Base-by-base conservation (phyloP, 768 basidiomycete species). In the Trametes villosa region DNA sequence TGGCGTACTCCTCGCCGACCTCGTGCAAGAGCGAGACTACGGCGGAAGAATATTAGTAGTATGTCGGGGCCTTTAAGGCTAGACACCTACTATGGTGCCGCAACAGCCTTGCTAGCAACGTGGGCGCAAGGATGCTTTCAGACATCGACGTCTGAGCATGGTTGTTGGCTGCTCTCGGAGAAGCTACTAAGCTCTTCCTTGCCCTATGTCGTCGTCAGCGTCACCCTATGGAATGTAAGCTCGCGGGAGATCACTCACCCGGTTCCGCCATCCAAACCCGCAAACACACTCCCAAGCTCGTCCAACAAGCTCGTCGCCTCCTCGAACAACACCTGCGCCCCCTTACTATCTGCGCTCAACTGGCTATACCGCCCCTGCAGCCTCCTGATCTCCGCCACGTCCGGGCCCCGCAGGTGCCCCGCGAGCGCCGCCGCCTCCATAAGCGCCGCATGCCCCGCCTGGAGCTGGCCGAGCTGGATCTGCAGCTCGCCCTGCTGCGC, bases 1-100 rank as follows among this genome's bases (percentile, higher is more conserved):
- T 68, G 40, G 82, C 77, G 59, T 86, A 84, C 17, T 79, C 78
- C 24, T 81, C 81, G 33, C 78, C 79, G 27, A 77, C 75, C 18
- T 85, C 82, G 63, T 88, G 84, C 15, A 86, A 70, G 12, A 88
- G 72, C 85, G 88, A 91, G 40, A 91, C 90, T 90, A n/a, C n/a
- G 45, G 2, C 2, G 3, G 1, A 17, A 2, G 11, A 0, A 9
- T 11, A 6, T 51, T 2, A 52, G 22, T 15, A 20, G n/a, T 17
- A 24, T 26, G 9, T 3, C 2, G 20, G 17, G 20, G 24, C 30
- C 45, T 18, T n/a, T 24, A 12, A 55, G 7, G 27, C 7, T 6
- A 22, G n/a, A 18, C 4, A 75, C 88, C 69, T 63, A 93, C 92
- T 85, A 62, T 86, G 86, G 68, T 86, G 86, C 34, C 85, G 80